Evolutionary conservation across 768 basidiomycete species (phyloP), one percentile per base, ranked within the genome.

Genomic region (Xanthoconium purpureum): DNA sequence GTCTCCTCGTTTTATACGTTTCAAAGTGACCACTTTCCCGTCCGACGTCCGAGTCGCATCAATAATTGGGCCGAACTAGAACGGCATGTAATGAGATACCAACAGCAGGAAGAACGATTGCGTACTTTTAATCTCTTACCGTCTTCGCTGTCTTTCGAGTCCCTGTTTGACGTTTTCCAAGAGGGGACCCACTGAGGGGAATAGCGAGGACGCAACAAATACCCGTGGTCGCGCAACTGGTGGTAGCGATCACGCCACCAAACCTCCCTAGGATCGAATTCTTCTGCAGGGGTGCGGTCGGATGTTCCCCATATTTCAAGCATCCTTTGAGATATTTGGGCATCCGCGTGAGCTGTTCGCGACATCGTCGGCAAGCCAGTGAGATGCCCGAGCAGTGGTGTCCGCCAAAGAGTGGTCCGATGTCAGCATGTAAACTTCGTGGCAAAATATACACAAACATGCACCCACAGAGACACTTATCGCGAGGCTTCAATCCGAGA

Each of bases 31-130:
- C 6, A 38, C 59, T 14, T 39, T 50, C 15, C 66, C 64, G 44
- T 76, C 71, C 5, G 28, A 35, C 1, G 62, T 20, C 2, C 73
- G 63, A 1, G 61, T 59, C 0, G 72, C 74, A 55, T 74, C 74
- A 13, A 71, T 49, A 6, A 60, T 24, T 28, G 15, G 45, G 1
- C 11, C 33, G 14, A 14, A 35, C 52, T 39, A 37, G n/a, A 6
- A 35, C 6, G 12, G 30, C 12, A 12, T 6, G 20, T 32, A 11
- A 40, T 37, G 6, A 47, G 32, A 30, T 49, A 24, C 5, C 35
- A 45, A 20, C 13, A 37, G 18, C 15, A 18, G 32, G 10, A 8
- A 17, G 36, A n/a, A 30, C 37, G 18, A 15, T 36, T 2, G 24
- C 63, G 50, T 67, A 60, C 7, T 18, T n/a, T n/a, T 14, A 35